phyloP scores from a whole-genome alignment of 805 yeast genomes.

The Saturnispora kantuleensis region DNA sequence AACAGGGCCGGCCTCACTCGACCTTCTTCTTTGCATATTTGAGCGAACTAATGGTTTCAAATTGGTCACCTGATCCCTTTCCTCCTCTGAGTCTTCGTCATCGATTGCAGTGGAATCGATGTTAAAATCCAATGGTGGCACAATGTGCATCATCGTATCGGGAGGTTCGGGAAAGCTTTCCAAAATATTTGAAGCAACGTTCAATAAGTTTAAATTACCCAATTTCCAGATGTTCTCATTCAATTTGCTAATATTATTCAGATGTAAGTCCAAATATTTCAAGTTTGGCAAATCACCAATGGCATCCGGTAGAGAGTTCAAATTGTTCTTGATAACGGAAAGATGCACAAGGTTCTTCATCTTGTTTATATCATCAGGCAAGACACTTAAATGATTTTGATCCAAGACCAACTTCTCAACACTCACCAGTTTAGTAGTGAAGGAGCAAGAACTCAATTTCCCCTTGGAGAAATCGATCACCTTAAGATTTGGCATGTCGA shows the following conservation, averaged over 20 bases:
- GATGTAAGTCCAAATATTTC: conserved; percentile 66
- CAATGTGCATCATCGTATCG: conserved; percentile 16
- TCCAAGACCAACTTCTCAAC: conserved; percentile 69
- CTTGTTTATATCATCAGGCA: conserved; percentile 60
- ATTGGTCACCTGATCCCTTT: neutral
- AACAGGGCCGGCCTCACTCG: conserved; percentile 11
- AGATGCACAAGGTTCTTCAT: conserved; percentile 53
- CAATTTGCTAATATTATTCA: conserved; percentile 65
- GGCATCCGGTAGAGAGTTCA: conserved; percentile 58
- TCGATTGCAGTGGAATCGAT: neutral
- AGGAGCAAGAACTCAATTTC: conserved; percentile 65
- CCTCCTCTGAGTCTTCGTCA: conserved; percentile 4
- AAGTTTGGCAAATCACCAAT: conserved; percentile 53
- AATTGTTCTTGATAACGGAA: conserved; percentile 64
- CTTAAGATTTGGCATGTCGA: conserved; percentile 48
- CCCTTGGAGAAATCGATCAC: conserved; percentile 74
- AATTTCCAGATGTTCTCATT: conserved; percentile 62
- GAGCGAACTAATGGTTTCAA: neutral
- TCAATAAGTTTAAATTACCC: conserved; percentile 45
- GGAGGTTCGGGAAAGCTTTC: conserved; percentile 49
- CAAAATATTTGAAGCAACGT: conserved; percentile 65
- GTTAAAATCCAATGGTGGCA: conserved; percentile 3
- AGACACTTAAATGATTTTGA: conserved; percentile 66
- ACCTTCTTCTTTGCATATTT: conserved; percentile 9
- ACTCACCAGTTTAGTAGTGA: conserved; percentile 51